Evolutionary conservation across 257 asterid species (phyloP), one percentile per base, ranked within the genome.

Genomic region (Ilex aquifolium): DNA sequence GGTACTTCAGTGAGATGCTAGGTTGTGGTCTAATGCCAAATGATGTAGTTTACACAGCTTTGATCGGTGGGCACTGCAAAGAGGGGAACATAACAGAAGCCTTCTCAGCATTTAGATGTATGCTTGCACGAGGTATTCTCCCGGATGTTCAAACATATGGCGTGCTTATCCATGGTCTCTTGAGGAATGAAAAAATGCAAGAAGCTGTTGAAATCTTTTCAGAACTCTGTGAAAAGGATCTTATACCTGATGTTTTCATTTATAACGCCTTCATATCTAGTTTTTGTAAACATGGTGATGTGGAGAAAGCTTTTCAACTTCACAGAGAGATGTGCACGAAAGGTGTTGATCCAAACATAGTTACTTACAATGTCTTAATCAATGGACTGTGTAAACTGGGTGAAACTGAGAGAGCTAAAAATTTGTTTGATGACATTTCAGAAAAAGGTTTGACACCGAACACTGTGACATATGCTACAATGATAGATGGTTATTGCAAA

Each of bases 1-100:
- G 58, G 39, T 59, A 66, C 49, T 70, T 70, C 6, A 53, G 15
- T 17, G 62, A 59, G 56, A 64, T 70, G 75, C 65, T 70, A 17
- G 50, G 13, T 51, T 44, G 53, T 58, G 75, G 56, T 48, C 31
- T 59, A 46, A 58, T 64, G 70, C 75, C 75, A n/a, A 59, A 42
- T 13, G 9, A 32, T 53, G n/a, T 31, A 44, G 30, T 62, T 48
- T 69, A 56, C 52, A 62, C 29, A n/a, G 66, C 48, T 16, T 64
- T 69, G 66, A 31, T 69, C 15, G 48, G 10, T 56, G 62, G 31
- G 3, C 65, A 62, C 53, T 56, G 68, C 59, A 62, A 48, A 62
- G 58, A 17, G 55, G 32, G 66, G 32, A 62, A 62, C 46, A 15
- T 62, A 59, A 57, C 13, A 13, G 17, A 48, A 36, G 63, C 64